phyloP scores from a whole-genome alignment of 768 basidiomycete species.

The Hortiboletus campestris region DNA sequence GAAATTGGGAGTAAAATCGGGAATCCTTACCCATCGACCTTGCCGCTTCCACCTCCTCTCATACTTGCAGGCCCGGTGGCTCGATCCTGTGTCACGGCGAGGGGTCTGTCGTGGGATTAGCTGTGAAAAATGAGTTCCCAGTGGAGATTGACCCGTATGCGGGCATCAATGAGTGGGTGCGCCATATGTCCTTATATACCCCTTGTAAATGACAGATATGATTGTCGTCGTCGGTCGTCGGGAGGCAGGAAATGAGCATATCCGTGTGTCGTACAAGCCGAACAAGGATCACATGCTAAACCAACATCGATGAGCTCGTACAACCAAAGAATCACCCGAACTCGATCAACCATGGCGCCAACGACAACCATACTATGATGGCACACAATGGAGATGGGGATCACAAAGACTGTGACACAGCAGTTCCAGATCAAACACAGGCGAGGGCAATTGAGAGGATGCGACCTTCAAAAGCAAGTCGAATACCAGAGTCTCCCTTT shows the following conservation, averaged over 20 bases:
- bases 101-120: background rate
- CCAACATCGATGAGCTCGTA: background rate
- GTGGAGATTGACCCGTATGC: background rate
- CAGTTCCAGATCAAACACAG: background rate
- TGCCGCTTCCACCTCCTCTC: background rate
- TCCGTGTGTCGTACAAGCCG: background rate
- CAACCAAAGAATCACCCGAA: too few relatives aligned
- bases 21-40: background rate
- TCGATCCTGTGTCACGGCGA: background rate
- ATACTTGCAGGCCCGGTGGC: background rate
- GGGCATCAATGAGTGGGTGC: background rate
- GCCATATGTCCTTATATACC: background rate
- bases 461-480: background rate
- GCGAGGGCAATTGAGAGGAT: background rate
- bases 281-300: background rate
- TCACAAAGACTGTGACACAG: background rate
- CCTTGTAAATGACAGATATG: background rate
- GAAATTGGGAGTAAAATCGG: background rate
- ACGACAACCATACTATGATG: background rate
- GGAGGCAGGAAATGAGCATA: constrained; percentile 1
- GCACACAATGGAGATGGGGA: background rate
- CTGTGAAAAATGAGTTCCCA: background rate
- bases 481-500: background rate
- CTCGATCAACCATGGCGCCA: background rate
- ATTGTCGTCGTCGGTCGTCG: constrained; percentile 6